Evolutionary conservation across 2,329 filamentous ascomycete genomes (phyloP), one percentile per base, ranked within the genome.

Genomic region (Fusarium sp.): DNA sequence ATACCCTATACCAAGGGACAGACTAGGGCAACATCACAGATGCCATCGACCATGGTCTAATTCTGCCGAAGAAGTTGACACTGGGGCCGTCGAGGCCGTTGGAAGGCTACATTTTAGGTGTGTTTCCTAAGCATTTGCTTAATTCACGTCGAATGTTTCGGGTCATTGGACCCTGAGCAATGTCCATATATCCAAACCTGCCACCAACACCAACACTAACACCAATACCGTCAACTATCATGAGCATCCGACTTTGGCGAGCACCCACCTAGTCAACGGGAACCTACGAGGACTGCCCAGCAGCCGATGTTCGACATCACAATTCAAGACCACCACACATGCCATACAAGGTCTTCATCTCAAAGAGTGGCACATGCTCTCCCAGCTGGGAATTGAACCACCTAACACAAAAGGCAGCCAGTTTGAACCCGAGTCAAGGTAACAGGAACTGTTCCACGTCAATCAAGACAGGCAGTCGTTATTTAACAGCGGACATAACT

Each of bases 41-140:
- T n/a, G 6, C 25, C 17, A 32, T 54, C 27, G 4, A 54, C 32
- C 5, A 10, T 32, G 11, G 6, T 8, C 47, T 6, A 20, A 32
- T 3, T 20, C 10, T 2, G 4, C 3, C 6, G 2, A n/a, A n/a
- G 2, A 20, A 5, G 17, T 14, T 6, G 2, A 32, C 3, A 6
- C 25, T 5, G 5, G 15, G 17, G 3, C 6, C 6, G 6, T 32
- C 6, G 2, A 52, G 7, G 27, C 47, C 1, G 8, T 11, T 50
- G 6, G 12, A 27, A 45, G 3, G 14, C 22, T 22, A 22, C 22
- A 22, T 22, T 22, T 22, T 22, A 22, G 22, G 22, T 22, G 22
- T 22, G 22, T 22, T 22, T 22, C 22, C 22, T 22, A 22, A 22
- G 22, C 22, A 22, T 22, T 22, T 22, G 22, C 22, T 22, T 22